phyloP scores from a whole-genome alignment of 495 filamentous ascomycete genomes.

The Penicillium cataractarum region DNA sequence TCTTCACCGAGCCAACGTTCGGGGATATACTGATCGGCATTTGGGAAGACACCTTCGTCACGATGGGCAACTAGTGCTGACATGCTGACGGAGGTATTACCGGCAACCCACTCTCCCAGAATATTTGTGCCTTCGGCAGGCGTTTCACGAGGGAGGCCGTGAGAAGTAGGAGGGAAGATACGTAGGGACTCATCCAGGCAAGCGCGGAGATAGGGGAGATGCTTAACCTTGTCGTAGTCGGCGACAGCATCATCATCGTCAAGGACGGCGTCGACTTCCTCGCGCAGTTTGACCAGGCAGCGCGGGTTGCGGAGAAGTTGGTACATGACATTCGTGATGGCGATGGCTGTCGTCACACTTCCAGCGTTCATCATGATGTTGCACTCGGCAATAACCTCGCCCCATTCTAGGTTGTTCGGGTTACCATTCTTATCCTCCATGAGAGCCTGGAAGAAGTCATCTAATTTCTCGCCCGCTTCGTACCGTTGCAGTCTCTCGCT shows the following conservation, averaged over 20 bases:
- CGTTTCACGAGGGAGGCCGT: conserved; percentile 34
- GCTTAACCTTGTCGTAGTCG: conserved; percentile 40
- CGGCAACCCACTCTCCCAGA: conserved; percentile 36
- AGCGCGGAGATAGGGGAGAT: conserved; percentile 41
- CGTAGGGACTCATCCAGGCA: conserved; percentile 49
- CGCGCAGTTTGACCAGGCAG: conserved; percentile 49
- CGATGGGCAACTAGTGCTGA: conserved; percentile 27
- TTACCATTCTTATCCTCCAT: conserved; percentile 58
- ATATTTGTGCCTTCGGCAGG: conserved; percentile 37
- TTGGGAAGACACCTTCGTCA: conserved; percentile 24
- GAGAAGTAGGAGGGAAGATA: conserved; percentile 38
- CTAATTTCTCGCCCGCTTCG: conserved; percentile 54
- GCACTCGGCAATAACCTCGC: conserved; percentile 38
- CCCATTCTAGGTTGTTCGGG: conserved; percentile 39
- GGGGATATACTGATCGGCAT: conserved; percentile 31
- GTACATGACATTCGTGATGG: conserved; percentile 51
- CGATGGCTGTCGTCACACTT: conserved; percentile 54
- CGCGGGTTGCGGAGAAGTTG: conserved; percentile 55
- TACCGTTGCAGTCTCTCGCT: conserved; percentile 42
- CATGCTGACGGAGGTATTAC: conserved; percentile 29
- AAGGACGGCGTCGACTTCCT: conserved; percentile 54
- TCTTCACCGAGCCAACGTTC: conserved; percentile 32
- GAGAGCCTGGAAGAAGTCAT: conserved; percentile 60
- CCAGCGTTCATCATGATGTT: conserved; percentile 50
- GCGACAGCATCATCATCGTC: conserved; percentile 37